Percentiles rank a stretch among this genome's conserved stretches.
Conservation (phyloP, 2,329 filamentous ascomycete species). For the Plenodomus tracheiphilus region DNA sequence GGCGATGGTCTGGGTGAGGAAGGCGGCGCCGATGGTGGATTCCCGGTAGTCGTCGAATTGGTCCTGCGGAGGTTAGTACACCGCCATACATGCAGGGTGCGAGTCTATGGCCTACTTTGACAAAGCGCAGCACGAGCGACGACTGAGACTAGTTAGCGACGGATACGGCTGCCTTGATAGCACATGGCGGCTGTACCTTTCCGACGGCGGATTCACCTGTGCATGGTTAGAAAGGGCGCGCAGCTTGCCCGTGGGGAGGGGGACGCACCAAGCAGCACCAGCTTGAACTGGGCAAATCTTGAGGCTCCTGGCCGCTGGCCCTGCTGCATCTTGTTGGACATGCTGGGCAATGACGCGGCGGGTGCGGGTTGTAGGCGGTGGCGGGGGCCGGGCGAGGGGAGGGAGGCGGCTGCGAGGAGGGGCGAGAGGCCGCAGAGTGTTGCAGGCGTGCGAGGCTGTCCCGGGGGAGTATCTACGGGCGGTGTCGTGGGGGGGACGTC, state of each 20-base stretch:
- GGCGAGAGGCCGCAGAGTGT: slow-evolving; percentile 2
- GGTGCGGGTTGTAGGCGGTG: slow-evolving; percentile 3
- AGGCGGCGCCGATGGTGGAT: slow-evolving; percentile 97
- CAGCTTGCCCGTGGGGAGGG: not conserved
- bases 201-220: slow-evolving; percentile 96
- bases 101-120: slow-evolving; percentile 70
- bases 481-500: no score
- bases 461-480: not conserved
- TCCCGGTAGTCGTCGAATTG: slow-evolving; percentile 99
- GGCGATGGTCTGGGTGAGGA: slow-evolving; percentile 97
- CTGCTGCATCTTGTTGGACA: slow-evolving; percentile 86
- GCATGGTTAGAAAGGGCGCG: slow-evolving; percentile 19
- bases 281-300: slow-evolving; percentile 98
- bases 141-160: slow-evolving; percentile 63
- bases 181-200: slow-evolving; percentile 67
- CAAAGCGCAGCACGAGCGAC: slow-evolving; percentile 95
- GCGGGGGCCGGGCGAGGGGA: not conserved
- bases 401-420: slow-evolving; percentile 2
- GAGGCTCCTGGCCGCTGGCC: slow-evolving; percentile 62
- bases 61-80: slow-evolving; percentile 61
- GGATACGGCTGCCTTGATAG: slow-evolving; percentile 30
- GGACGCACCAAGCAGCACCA: slow-evolving; percentile 85
- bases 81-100: no score
- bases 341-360: slow-evolving; percentile 49
- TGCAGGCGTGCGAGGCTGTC: not conserved